These are phyloP conservation scores for Dioscorea alata DNA, from an alignment of 106 monocot species.

Conservation along the genomic window DNA sequence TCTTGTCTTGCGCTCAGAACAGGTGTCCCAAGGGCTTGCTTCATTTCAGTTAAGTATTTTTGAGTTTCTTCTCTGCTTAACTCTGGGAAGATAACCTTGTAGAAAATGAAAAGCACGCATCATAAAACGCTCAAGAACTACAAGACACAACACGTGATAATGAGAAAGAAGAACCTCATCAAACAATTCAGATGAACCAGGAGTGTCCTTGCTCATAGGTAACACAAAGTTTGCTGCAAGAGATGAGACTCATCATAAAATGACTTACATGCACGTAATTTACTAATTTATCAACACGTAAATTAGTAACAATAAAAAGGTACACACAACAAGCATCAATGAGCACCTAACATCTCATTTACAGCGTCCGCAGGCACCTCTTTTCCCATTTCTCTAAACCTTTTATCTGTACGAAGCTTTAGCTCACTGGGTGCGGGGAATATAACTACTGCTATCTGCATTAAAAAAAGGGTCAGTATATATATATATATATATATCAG, in stretches of 20 bases:
- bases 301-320: not conserved
- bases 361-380: slow-evolving; percentile 80
- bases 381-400: slow-evolving; percentile 76
- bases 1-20: slow-evolving; percentile 14
- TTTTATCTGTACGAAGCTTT: slow-evolving; percentile 35
- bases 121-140: not conserved
- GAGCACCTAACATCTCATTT: slow-evolving; percentile 68
- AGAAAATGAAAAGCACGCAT: slow-evolving; percentile 6
- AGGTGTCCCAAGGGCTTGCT: slow-evolving; percentile 17
- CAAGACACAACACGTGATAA: not conserved
- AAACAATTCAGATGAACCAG: slow-evolving; percentile 46
- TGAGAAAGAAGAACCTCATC: slow-evolving; percentile 42
- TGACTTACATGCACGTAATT: not conserved
- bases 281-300: not conserved
- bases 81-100: slow-evolving; percentile 63
- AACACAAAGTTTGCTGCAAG: slow-evolving; percentile 54
- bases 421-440: slow-evolving; percentile 58
- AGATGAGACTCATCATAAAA: not conserved
- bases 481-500: not conserved
- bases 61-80: slow-evolving; percentile 42
- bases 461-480: too few relatives aligned
- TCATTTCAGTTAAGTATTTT: slow-evolving; percentile 56
- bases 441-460: slow-evolving; percentile 66
- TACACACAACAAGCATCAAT: not conserved
- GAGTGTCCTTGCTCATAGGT: slow-evolving; percentile 45